phyloP scores from a whole-genome alignment of 2,329 filamentous ascomycete genomes.

The Aspergillus floridensis region DNA sequence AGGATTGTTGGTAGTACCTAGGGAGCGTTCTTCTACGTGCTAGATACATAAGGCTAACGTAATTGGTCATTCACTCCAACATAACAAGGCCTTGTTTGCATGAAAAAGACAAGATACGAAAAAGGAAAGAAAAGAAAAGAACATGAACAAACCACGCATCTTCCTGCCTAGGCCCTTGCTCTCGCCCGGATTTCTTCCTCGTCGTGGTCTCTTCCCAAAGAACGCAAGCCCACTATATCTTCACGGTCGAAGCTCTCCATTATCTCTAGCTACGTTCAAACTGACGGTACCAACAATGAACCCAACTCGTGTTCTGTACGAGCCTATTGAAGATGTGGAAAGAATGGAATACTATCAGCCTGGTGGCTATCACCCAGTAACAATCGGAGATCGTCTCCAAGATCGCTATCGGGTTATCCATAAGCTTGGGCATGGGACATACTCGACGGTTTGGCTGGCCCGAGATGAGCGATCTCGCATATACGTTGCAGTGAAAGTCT shows the following conservation, averaged over 20 bases:
- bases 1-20: no score
- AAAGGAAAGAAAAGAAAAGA: no score
- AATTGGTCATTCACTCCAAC: no score
- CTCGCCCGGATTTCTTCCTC: neutral
- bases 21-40: no score
- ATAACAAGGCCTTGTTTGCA: no score
- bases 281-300: neutral
- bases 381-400: constrained; percentile 29
- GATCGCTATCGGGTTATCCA: constrained; percentile 40
- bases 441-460: constrained; percentile 35
- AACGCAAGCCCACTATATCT: neutral
- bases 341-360: constrained; percentile 17
- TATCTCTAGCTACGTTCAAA: neutral
- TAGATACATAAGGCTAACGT: no score
- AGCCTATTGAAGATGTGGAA: constrained; percentile 6
- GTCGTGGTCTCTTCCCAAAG: neutral
- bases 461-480: constrained; percentile 20
- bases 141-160: no score
- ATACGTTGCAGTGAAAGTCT: constrained; percentile 31
- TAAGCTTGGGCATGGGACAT: constrained; percentile 42
- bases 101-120: no score
- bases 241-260: neutral
- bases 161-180: no score
- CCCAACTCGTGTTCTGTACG: constrained; percentile 4
- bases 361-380: constrained; percentile 30